phyloP scores from a whole-genome alignment of 1,139 yeast species.

The Candida freyschussii region DNA sequence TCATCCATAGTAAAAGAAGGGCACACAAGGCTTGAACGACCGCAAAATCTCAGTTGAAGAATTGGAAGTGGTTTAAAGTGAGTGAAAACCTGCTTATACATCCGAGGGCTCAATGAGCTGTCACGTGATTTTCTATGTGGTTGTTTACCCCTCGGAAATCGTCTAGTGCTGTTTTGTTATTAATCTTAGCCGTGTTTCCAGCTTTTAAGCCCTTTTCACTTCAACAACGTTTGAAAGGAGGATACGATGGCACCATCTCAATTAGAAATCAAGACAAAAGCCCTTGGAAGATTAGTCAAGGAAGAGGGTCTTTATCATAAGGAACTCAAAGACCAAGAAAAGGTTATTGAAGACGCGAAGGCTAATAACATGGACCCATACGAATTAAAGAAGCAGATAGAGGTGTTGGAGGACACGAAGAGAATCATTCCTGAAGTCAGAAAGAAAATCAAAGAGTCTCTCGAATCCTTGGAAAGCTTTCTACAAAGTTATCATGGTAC shows the following conservation, averaged over 20 bases:
- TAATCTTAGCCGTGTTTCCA: neutral
- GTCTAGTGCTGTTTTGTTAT: neutral
- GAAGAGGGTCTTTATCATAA: constrained; percentile 62
- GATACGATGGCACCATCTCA: constrained; percentile 66
- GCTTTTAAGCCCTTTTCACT: neutral
- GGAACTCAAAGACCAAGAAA: constrained; percentile 60
- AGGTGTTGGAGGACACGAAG: constrained; percentile 64
- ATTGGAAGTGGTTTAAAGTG: too few species aligned
- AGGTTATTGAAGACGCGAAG: constrained; percentile 40
- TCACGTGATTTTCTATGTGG: too few species aligned
- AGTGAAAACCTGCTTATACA: too few species aligned
- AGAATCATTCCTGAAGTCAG: constrained; percentile 62
- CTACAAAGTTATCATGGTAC: constrained; percentile 38
- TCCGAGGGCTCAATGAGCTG: too few species aligned
- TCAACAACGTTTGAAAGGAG: neutral
- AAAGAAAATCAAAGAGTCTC: constrained; percentile 47
- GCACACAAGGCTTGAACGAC: too few species aligned
- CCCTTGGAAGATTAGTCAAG: constrained; percentile 67
- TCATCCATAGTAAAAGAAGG: constrained; percentile 21
- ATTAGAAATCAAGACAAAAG: constrained; percentile 70
- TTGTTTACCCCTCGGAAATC: too few species aligned
- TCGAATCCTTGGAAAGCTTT: constrained; percentile 39
- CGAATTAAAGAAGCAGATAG: constrained; percentile 61
- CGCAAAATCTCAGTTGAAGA: too few species aligned
- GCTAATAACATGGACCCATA: constrained; percentile 53